Percentiles rank a stretch among this genome's conserved stretches.
phyloP scores from a whole-genome alignment of 2,329 filamentous ascomycete species.

The Neurospora crassa region DNA sequence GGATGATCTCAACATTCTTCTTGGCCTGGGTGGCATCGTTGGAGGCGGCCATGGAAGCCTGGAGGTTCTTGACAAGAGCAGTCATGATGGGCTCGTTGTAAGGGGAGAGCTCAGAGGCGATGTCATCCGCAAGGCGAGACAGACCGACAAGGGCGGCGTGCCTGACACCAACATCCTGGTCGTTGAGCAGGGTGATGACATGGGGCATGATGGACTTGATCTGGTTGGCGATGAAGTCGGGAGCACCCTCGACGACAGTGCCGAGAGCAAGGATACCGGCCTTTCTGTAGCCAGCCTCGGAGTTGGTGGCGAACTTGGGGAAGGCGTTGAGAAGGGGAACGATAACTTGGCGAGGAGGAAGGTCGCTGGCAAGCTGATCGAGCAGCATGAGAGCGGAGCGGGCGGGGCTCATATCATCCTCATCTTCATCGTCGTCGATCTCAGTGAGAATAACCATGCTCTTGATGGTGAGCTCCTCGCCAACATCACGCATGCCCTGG shows the following conservation, averaged over 20 bases:
- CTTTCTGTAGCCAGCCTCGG: conserved; percentile 70
- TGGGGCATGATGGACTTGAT: conserved; percentile 76
- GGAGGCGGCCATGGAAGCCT: conserved; percentile 62
- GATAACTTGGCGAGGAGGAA: conserved; percentile 89
- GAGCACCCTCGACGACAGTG: conserved; percentile 91
- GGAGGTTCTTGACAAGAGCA: conserved; percentile 78
- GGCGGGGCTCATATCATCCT: conserved; percentile 79
- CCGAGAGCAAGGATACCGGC: conserved; percentile 87
- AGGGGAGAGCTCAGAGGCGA: conserved; percentile 79
- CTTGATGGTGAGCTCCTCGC: conserved; percentile 78
- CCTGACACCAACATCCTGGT: conserved; percentile 74
- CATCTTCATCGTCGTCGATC: conserved; percentile 68
- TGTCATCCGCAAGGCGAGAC: conserved; percentile 83
- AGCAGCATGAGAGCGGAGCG: conserved; percentile 78
- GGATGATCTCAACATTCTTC: conserved; percentile 76
- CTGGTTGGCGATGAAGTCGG: conserved; percentile 94
- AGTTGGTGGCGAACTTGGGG: conserved; percentile 66
- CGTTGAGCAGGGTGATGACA: conserved; percentile 73
- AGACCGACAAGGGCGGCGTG: conserved; percentile 81
- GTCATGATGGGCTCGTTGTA: conserved; percentile 81
- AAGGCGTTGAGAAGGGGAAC: conserved; percentile 85
- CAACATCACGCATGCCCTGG: conserved; percentile 75
- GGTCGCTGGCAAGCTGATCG: conserved; percentile 76
- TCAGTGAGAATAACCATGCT: conserved; percentile 84
- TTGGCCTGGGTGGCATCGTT: conserved; percentile 56